Base-by-base conservation (phyloP, 2,329 filamentous ascomycete genomes). In the Fusarium concolor region DNA sequence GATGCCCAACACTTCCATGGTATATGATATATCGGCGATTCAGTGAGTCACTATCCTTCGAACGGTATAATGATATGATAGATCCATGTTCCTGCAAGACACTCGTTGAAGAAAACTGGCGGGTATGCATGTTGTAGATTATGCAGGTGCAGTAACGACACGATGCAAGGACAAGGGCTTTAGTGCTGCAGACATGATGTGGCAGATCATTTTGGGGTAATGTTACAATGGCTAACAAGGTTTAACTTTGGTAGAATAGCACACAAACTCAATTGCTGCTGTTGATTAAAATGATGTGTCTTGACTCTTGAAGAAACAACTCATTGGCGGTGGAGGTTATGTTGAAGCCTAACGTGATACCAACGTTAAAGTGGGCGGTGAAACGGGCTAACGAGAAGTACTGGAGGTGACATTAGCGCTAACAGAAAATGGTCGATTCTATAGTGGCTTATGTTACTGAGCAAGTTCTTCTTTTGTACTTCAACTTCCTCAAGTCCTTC, bases 61-160 rank as follows among this genome's bases (percentile, higher is more conserved):
- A 37, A 15, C 17, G 10, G 35, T 29, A 14, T 28, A n/a, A 42
- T 29, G 35, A 42, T 22, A 7, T 41, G 47, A 51, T 8, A n/a
- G 10, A 51, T 51, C 47, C 4, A 11, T 29, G 47, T 51, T 51
- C 47, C 47, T 51, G 47, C 47, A 51, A 51, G 47, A 51, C 47
- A 51, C 35, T 51, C n/a, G 35, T n/a, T 42, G 4, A 29, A 24
- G 18, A 51, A 20, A 35, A 29, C 18, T 26, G 14, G 24, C 47
- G 35, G 47, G 47, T 51, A 51, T 51, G 47, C 47, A 51, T 51
- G 47, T 42, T 37, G 47, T 22, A 51, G 47, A 51, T 51, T 51
- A 51, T 51, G 47, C 47, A 51, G 35, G 18, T 51, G 47, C 47
- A 20, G 46, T 10, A 51, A 42, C 41, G 47, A 51, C 47, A 51